Evolutionary conservation across 768 basidiomycete species (phyloP), one percentile per base, ranked within the genome.

Genomic region (Lentinula boryana): DNA sequence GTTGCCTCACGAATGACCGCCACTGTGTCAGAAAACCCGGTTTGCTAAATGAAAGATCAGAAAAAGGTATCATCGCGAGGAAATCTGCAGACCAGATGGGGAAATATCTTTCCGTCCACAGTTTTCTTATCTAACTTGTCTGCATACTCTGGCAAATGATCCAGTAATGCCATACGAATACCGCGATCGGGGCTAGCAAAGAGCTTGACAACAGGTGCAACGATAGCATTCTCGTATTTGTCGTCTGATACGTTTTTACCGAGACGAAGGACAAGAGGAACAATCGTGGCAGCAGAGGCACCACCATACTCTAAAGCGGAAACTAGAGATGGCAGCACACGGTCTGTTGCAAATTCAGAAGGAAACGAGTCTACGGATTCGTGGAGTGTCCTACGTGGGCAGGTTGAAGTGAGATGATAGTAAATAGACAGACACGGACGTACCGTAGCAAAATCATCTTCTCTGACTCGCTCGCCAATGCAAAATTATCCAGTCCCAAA

Each of bases 1-100:
- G 97, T 98, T 1, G 93, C 93, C 72, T 98, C 97, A 41, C 97
- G 86, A 60, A 99, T 91, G 50, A 98, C 79, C 1, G 95, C 87
- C 2, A 98, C 92, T 0, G 95, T 95, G 69, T 99, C 97, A 3
- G 89, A 82, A 68, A 98, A 98, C 0, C 97, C 97, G 3, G 93
- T 92, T 86, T 96, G 93, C 95, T 96, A 49, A 4, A 51, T 8
- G 55, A 27, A n/a, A 65, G 23, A 46, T 33, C 33, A 60, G 15
- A 31, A 31, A 49, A 16, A 23, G 40, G 18, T 18, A 33, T 46
- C 12, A 5, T 9, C 27, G 33, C 15, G 33, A 35, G 56, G 36
- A 32, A 9, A 54, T 54, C 31, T 6, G 73, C 88, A 65, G 67
- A 97, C 94, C 44, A 99, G 75, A 75, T 95, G 84, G 1, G 97